phyloP scores from a whole-genome alignment of 768 basidiomycete species.

The Leccinum aurantiacum region DNA sequence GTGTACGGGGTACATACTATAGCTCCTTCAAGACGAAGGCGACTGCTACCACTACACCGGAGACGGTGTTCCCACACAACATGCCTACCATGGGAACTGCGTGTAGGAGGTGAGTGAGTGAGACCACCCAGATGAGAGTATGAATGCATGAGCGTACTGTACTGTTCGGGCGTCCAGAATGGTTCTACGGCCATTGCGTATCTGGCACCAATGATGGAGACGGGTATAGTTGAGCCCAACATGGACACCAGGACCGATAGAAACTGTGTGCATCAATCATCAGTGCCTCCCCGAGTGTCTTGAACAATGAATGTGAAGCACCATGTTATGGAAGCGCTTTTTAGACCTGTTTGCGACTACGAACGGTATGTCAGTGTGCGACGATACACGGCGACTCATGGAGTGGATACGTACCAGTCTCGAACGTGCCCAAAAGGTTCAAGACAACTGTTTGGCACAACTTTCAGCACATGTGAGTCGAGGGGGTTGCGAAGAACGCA shows the following conservation, averaged over 20 bases:
- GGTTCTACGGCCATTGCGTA: conserved; percentile 76
- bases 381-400: background rate
- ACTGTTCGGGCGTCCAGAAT: conserved; percentile 85
- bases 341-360: conserved; percentile 78
- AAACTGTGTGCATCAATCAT: conserved; percentile 42
- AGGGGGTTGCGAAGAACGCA: conserved; percentile 37
- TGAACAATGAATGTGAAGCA: conserved; percentile 24
- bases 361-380: background rate
- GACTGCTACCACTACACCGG: conserved; percentile 69
- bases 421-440: conserved; percentile 75
- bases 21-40: conserved; percentile 76
- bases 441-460: conserved; percentile 49
- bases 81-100: conserved; percentile 83
- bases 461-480: background rate
- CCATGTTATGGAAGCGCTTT: conserved; percentile 74
- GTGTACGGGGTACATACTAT: conserved; percentile 44
- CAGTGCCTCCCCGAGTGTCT: conserved; percentile 1
- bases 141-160: conserved; percentile 46
- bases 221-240: conserved; percentile 74
- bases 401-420: conserved; percentile 53
- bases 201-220: conserved; percentile 71
- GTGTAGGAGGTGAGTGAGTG: conserved; percentile 1
- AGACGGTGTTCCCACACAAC: conserved; percentile 80
- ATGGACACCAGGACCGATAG: conserved; percentile 63
- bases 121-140: background rate